Evolutionary conservation across 306 rosid species (phyloP), one percentile per base, ranked within the genome.

Genomic region (Trifolium repens): DNA sequence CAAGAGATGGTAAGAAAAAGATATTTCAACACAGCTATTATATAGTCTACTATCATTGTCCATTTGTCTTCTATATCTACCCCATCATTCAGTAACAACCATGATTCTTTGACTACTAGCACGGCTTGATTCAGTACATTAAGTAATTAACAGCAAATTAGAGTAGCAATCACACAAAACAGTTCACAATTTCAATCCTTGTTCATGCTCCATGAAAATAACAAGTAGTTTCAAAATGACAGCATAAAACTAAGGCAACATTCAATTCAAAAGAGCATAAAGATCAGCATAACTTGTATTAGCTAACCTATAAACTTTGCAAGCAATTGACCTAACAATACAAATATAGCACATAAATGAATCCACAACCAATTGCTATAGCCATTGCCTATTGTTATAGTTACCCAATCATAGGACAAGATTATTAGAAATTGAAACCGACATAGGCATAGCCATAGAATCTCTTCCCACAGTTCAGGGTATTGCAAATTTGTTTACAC

Each of bases 261-360:
- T 70, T 43, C 42, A 65, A 64, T 52, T 47, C 50, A 73, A 67
- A 47, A 3, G 6, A 12, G 16, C 53, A 65, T 8, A 17, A 53
- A 53, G 13, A 53, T 17, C 55, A 16, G 16, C 10, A 16, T 10
- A 16, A 52, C 32, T 39, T 37, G 43, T 27, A 35, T 53, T 42
- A 37, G 16, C 52, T n/a, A 10, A 37, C 7, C 26, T 16, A 17
- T 43, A 9, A 53, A 26, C 42, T 35, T 22, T 14, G 11, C 42
- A 78, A 63, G 65, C 52, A 78, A 75, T 55, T 27, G 5, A 58
- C 22, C 72, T 37, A 60, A 52, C 73, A 79, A 30, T 34, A 71
- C 52, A 69, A 62, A 43, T 50, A 2, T 58, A 39, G 9, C 27
- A 77, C 49, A n/a, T 5, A 35, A 13, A 55, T 30, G 19, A 53